Percentiles rank a stretch among this genome's conserved stretches.
phyloP scores from a whole-genome alignment of 1,284 basidiomycete genomes.

The Malassezia obtusa region DNA sequence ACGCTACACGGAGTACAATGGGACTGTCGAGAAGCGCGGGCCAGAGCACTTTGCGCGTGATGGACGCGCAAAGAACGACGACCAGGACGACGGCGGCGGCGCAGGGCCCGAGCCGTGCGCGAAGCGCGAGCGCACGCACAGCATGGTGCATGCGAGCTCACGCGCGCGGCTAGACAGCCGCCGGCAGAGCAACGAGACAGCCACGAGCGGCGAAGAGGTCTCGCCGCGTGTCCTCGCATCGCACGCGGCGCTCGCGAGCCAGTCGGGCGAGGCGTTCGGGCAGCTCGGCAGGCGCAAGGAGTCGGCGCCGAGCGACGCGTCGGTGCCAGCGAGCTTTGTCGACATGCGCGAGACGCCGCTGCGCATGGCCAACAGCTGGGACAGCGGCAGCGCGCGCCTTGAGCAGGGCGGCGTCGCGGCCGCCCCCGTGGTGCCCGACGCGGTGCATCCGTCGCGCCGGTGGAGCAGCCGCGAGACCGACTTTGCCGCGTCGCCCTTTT shows the following conservation, averaged over 20 bases:
- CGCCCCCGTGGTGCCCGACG: background rate
- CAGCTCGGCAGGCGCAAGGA: too few species aligned
- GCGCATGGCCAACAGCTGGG: conserved; percentile 2
- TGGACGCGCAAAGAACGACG: too few species aligned
- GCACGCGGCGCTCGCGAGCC: background rate
- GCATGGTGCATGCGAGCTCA: background rate
- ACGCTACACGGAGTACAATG: conserved; percentile 28
- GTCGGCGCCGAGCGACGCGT: background rate
- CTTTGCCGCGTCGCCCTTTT: too few species aligned
- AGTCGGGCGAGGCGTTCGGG: background rate
- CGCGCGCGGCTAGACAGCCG: background rate
- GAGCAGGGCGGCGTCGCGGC: too few species aligned
- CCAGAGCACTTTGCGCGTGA: conserved; percentile 6
- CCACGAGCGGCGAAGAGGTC: background rate
- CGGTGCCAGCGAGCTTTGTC: background rate
- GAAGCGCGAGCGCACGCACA: background rate
- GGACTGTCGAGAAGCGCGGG: conserved; percentile 8
- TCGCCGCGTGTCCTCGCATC: background rate
- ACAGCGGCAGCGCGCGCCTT: background rate
- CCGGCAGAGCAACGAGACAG: background rate
- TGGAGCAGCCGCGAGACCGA: background rate
- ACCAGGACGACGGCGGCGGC: too few species aligned
- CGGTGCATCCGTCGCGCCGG: background rate
- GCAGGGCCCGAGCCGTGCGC: background rate
- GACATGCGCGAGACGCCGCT: background rate